A percentile compares a stretch with the other conserved stretches of the same genome.
phyloP scores from a whole-genome alignment of 805 yeast genomes.

The Saccharomycopsis amapae region DNA sequence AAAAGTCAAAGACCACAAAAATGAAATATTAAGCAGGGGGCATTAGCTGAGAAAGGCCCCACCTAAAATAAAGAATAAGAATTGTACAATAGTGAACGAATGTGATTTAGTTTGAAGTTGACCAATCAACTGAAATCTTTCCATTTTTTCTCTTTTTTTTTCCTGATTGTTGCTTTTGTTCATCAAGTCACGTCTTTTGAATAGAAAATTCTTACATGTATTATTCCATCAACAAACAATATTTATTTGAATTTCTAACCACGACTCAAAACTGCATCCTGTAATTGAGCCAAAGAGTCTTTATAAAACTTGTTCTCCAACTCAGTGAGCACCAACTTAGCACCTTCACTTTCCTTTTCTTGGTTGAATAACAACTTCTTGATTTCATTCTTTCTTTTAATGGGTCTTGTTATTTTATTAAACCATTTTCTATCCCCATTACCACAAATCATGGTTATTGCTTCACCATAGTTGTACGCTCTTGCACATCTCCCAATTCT shows the following conservation, averaged over 20 bases:
- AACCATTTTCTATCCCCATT: slow-evolving; percentile 71
- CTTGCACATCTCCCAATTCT: slow-evolving; percentile 97
- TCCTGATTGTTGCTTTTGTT: too few relatives aligned
- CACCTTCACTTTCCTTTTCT: not conserved
- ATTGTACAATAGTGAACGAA: too few relatives aligned
- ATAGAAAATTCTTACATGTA: too few relatives aligned
- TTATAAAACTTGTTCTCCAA: slow-evolving; percentile 37
- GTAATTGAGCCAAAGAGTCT: slow-evolving; percentile 37
- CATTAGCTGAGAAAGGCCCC: too few relatives aligned
- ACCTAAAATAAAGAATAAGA: too few relatives aligned
- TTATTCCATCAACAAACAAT: not conserved
- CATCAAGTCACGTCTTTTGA: too few relatives aligned
- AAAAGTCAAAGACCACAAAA: too few relatives aligned
- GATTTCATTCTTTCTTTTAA: slow-evolving; percentile 40
- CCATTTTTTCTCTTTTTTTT: not conserved
- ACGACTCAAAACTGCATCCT: slow-evolving; percentile 32
- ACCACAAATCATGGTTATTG: slow-evolving; percentile 67
- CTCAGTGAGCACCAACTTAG: slow-evolving; percentile 29
- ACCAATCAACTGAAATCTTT: too few relatives aligned
- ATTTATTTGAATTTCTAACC: too few relatives aligned
- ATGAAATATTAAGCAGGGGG: too few relatives aligned
- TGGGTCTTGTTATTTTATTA: slow-evolving; percentile 40
- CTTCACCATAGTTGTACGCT: slow-evolving; percentile 74
- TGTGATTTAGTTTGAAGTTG: too few relatives aligned
- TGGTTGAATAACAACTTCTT: slow-evolving; percentile 17